These are phyloP conservation scores for Penicillium frequentans DNA, from an alignment of 2,329 filamentous ascomycete species.

Conservation along the genomic window DNA sequence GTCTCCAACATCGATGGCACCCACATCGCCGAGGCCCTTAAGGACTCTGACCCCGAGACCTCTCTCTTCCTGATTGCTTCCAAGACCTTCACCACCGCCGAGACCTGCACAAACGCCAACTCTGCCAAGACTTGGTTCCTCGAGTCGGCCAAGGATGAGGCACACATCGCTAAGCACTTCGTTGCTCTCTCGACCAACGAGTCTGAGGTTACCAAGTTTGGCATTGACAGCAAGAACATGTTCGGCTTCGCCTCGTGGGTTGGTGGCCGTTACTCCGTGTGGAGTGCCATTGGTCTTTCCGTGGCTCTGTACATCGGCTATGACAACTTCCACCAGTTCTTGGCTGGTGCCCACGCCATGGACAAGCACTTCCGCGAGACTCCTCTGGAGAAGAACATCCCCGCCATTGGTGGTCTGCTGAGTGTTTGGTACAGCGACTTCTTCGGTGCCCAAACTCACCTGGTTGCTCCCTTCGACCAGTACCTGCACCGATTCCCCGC, in stretches of 20 bases:
- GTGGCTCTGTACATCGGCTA: slow-evolving; percentile 93
- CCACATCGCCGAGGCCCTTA: slow-evolving; percentile 91
- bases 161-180: slow-evolving; percentile 92
- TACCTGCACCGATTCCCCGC: slow-evolving; percentile 99
- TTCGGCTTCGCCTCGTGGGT: slow-evolving; percentile 99
- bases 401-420: slow-evolving; percentile 83
- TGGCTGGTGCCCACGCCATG: slow-evolving; percentile 93
- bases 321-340: slow-evolving; percentile 97
- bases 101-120: slow-evolving; percentile 96
- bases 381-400: slow-evolving; percentile 92
- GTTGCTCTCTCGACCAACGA: slow-evolving; percentile 97
- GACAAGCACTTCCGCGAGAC: slow-evolving; percentile 96
- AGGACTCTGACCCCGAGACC: slow-evolving; percentile 87
- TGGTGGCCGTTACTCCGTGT: slow-evolving; percentile 96
- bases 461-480: slow-evolving; percentile 97
- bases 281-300: slow-evolving; percentile 95
- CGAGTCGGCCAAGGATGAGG: slow-evolving; percentile 71
- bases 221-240: slow-evolving; percentile 99
- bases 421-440: slow-evolving; percentile 99
- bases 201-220: slow-evolving; percentile 93
- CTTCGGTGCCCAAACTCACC: slow-evolving; percentile 95
- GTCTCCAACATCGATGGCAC: slow-evolving; percentile 99
- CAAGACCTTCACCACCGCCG: slow-evolving; percentile 98
- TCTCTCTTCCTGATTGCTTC: slow-evolving; percentile 98
- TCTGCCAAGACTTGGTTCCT: slow-evolving; percentile 97